These are phyloP conservation scores for Umbellularia californica DNA, from an alignment of 164 flowering plant genomes.

Conservation along the genomic window DNA sequence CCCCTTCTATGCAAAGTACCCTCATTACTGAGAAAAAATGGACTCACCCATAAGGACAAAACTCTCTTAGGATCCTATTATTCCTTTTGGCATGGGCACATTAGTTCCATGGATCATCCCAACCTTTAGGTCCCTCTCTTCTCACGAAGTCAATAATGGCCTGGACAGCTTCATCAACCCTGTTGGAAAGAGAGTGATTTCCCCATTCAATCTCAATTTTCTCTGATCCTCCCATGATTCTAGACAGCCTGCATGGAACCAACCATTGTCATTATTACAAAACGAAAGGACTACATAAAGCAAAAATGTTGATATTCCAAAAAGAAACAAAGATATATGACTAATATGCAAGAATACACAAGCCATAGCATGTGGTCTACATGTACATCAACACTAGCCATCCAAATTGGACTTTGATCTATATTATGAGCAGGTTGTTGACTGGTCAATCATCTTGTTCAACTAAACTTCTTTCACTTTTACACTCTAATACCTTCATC, in stretches of 20 bases:
- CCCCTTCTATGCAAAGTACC: too few species aligned
- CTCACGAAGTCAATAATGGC: conserved; percentile 70
- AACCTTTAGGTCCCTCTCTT: conserved; percentile 85
- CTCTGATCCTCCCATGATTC: conserved; percentile 52
- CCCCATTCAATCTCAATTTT: conserved; percentile 77
- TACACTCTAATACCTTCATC: too few species aligned
- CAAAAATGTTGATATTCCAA: too few species aligned
- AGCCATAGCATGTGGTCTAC: too few species aligned
- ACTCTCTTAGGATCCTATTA: not conserved
- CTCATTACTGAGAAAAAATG: not conserved
- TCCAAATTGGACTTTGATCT: too few species aligned
- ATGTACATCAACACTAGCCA: too few species aligned
- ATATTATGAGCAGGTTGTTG: too few species aligned
- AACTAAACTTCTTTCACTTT: too few species aligned
- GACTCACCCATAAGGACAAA: not conserved
- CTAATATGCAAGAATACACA: too few species aligned
- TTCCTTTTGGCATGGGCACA: not conserved
- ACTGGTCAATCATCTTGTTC: too few species aligned
- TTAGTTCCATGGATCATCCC: conserved; percentile 98
- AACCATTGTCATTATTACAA: not conserved
- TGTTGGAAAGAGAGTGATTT: conserved; percentile 89
- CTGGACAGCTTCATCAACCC: conserved; percentile 72
- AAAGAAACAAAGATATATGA: too few species aligned
- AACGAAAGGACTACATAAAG: too few species aligned
- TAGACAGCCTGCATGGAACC: conserved; percentile 63